A percentile compares a stretch with the other conserved stretches of the same genome.
Conservation (phyloP, 2,329 filamentous ascomycete species). For the Ophiobolus disseminans region DNA sequence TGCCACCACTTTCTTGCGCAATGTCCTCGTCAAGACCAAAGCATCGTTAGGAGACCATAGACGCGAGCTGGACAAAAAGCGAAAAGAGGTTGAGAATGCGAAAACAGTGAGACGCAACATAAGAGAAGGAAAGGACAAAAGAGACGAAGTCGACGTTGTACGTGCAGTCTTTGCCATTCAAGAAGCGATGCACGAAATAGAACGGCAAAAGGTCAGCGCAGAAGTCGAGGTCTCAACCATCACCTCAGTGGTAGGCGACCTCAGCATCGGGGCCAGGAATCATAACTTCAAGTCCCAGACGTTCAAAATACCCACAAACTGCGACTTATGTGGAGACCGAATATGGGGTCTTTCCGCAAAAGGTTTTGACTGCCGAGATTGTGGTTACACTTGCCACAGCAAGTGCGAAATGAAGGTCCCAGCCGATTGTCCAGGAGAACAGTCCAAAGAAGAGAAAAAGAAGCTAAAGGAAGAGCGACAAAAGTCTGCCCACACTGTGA, state of each 20-base stretch:
- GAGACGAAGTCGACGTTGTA: slow-evolving; percentile 87
- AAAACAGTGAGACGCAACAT: slow-evolving; percentile 78
- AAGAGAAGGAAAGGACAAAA: slow-evolving; percentile 82
- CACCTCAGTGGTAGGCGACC: slow-evolving; percentile 86
- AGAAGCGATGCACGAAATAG: slow-evolving; percentile 82
- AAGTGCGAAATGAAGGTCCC: slow-evolving; percentile 99
- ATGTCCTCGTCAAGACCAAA: slow-evolving; percentile 91
- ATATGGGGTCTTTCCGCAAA: slow-evolving; percentile 98
- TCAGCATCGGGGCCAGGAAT: slow-evolving; percentile 89
- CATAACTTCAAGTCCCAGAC: slow-evolving; percentile 99
- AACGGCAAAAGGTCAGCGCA: slow-evolving; percentile 82
- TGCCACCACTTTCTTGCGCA: slow-evolving; percentile 89
- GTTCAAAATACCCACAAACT: slow-evolving; percentile 99
- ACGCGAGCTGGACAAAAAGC: slow-evolving; percentile 83
- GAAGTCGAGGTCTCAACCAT: slow-evolving; percentile 95
- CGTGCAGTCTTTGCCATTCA: slow-evolving; percentile 83
- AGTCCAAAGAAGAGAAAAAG: slow-evolving; percentile 93
- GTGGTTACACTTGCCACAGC: slow-evolving; percentile 96
- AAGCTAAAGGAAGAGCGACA: slow-evolving; percentile 88
- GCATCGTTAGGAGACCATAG: slow-evolving; percentile 79
- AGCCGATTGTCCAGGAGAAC: slow-evolving; percentile 91
- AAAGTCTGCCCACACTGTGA: slow-evolving; percentile 70
- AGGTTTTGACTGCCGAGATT: slow-evolving; percentile 94
- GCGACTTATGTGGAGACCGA: slow-evolving; percentile 92
- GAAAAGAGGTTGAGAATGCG: slow-evolving; percentile 80